Conservation (phyloP, 2,329 filamentous ascomycete species). For the Botrytis galanthina region DNA sequence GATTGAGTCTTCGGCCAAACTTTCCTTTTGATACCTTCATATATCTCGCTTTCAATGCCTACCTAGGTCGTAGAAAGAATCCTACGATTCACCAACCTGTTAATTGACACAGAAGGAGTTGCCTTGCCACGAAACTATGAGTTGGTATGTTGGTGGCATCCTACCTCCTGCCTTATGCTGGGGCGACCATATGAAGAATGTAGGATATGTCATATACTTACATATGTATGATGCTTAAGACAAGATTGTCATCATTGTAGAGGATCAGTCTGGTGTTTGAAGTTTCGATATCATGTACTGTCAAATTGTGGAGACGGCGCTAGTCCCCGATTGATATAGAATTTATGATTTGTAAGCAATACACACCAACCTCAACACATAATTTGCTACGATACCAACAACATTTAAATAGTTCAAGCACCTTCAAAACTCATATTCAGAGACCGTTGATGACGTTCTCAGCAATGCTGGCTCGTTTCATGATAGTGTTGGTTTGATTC, state of each 20-base stretch:
- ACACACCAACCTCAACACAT: neutral
- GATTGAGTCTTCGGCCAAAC: neutral
- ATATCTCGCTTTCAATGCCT: neutral
- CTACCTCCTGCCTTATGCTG: neutral
- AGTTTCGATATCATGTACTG: neutral
- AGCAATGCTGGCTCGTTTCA: neutral
- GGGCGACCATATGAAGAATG: neutral
- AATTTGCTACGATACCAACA: neutral
- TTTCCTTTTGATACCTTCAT: neutral
- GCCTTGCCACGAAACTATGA: neutral
- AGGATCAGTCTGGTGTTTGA: neutral
- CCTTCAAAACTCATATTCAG: neutral
- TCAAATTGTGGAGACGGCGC: neutral
- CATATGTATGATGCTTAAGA: neutral
- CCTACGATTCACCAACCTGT: neutral
- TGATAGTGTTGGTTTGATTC: slow-evolving; percentile 5
- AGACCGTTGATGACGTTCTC: neutral
- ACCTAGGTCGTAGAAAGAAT: neutral
- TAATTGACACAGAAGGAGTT: neutral
- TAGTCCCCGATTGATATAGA: neutral
- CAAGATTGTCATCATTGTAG: neutral
- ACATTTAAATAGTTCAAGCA: neutral
- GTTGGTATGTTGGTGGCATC: neutral
- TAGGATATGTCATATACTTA: neutral
- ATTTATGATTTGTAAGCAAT: neutral